Percentiles rank a stretch among this genome's conserved stretches.
Conservation (phyloP, 2,329 filamentous ascomycete species). For the Bipolaris cookei region DNA sequence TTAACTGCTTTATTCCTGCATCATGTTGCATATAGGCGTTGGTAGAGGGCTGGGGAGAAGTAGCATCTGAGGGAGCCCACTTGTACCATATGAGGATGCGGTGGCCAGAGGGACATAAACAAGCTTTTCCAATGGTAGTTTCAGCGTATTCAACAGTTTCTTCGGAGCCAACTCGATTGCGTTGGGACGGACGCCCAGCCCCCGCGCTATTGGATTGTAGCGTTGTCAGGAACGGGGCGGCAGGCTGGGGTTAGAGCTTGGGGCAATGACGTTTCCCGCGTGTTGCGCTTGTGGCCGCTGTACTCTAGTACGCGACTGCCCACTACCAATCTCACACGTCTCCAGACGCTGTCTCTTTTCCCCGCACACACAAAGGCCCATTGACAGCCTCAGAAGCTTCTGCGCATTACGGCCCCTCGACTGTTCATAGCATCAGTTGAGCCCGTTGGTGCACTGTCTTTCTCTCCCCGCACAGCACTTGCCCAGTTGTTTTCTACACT, state of each 20-base stretch:
- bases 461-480: constrained; percentile 4
- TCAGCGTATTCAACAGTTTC: constrained; percentile 18
- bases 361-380: constrained; percentile 26
- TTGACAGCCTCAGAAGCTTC: constrained; percentile 23
- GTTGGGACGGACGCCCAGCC: constrained; percentile 14
- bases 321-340: constrained; percentile 32
- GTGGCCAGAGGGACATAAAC: constrained; percentile 12
- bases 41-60: constrained; percentile 15
- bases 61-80: constrained; percentile 27
- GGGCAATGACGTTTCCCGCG: constrained; percentile 33
- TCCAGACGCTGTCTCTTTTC: constrained; percentile 21
- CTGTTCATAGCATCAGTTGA: constrained; percentile 18
- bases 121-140: constrained; percentile 15
- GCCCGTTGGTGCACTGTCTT: background rate
- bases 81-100: constrained; percentile 32
- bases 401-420: constrained; percentile 15
- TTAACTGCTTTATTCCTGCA: constrained; percentile 32
- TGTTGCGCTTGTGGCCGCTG: constrained; percentile 26
- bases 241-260: constrained; percentile 20
- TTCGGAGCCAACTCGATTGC: constrained; percentile 11
- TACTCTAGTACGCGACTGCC: constrained; percentile 29
- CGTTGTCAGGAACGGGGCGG: constrained; percentile 15
- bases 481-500: constrained; percentile 18
- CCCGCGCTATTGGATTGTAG: constrained; percentile 18
- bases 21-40: constrained; percentile 33